phyloP scores from a whole-genome alignment of 2,329 filamentous ascomycete species.

The Sporothrix curviconia region DNA sequence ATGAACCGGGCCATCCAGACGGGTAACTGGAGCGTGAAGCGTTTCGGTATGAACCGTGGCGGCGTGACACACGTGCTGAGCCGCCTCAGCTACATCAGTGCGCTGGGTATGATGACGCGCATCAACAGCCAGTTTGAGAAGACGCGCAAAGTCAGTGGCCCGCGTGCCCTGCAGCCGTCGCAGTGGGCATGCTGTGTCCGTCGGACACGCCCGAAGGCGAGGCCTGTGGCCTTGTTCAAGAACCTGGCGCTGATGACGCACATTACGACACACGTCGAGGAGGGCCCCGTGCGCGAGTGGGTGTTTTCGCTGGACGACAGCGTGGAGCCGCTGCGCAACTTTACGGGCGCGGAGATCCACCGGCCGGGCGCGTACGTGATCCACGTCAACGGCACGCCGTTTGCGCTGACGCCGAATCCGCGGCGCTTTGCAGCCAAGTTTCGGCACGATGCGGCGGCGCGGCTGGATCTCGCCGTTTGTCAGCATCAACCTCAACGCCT shows the following conservation, averaged over 20 bases:
- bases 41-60: slow-evolving; percentile 97
- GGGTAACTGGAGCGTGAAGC: slow-evolving; percentile 95
- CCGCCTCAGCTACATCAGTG: slow-evolving; percentile 90
- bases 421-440: slow-evolving; percentile 82
- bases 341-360: slow-evolving; percentile 78
- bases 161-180: slow-evolving; percentile 90
- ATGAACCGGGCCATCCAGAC: slow-evolving; percentile 96
- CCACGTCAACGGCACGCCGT: slow-evolving; percentile 90
- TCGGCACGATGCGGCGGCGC: slow-evolving; percentile 75
- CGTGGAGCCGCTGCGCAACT: slow-evolving; percentile 65
- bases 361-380: slow-evolving; percentile 78
- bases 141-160: slow-evolving; percentile 91
- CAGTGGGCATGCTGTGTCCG: slow-evolving; percentile 96
- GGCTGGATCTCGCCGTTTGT: slow-evolving; percentile 94
- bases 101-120: slow-evolving; percentile 98
- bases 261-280: slow-evolving; percentile 93
- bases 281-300: slow-evolving; percentile 79
- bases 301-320: slow-evolving; percentile 83
- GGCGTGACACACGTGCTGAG: slow-evolving; percentile 96
- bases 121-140: slow-evolving; percentile 99
- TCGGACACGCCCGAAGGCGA: slow-evolving; percentile 98
- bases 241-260: slow-evolving; percentile 98
- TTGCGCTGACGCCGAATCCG: slow-evolving; percentile 77
- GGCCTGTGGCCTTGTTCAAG: slow-evolving; percentile 94
- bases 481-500: slow-evolving; percentile 90